Percentiles rank a stretch among this genome's conserved stretches.
These are phyloP conservation scores for Myxozyma kluyveri DNA, from an alignment of 805 yeast species.

Conservation along the genomic window DNA sequence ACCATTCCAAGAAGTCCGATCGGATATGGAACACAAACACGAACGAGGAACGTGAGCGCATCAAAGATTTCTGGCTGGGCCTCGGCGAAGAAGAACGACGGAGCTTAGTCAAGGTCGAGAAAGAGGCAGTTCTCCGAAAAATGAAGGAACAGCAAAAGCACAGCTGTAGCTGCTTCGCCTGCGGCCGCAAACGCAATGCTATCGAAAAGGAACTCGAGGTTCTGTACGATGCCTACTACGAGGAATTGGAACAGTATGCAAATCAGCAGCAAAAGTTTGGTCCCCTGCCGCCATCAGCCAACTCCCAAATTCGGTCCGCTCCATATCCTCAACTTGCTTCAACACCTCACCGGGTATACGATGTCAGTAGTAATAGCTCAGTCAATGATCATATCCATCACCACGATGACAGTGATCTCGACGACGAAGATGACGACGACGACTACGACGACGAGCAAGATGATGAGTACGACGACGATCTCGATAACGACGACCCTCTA, in stretches of 20 bases:
- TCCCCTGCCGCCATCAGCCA: slow-evolving; percentile 23
- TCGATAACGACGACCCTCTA: slow-evolving; percentile 17
- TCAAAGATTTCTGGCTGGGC: slow-evolving; percentile 64
- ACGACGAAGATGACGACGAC: slow-evolving; percentile 28
- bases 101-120: slow-evolving; percentile 62
- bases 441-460: slow-evolving; percentile 25
- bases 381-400: slow-evolving; percentile 24
- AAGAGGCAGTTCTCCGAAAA: slow-evolving; percentile 62
- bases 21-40: slow-evolving; percentile 49
- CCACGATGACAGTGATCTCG: slow-evolving; percentile 4
- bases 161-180: slow-evolving; percentile 68
- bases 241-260: slow-evolving; percentile 43
- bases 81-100: slow-evolving; percentile 60
- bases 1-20: slow-evolving; percentile 27
- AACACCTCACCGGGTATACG: not conserved
- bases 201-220: slow-evolving; percentile 75
- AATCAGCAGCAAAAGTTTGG: slow-evolving; percentile 31
- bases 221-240: slow-evolving; percentile 66
- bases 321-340: slow-evolving; percentile 9
- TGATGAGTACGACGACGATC: slow-evolving; percentile 26
- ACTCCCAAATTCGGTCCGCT: no score
- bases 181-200: slow-evolving; percentile 70
- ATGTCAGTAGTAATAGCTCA: not conserved
- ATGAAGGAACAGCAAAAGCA: slow-evolving; percentile 59
- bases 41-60: slow-evolving; percentile 51